Evolutionary conservation across 176 grass and related monocot species (phyloP), one percentile per base, ranked within the genome.

Genomic region (Tillandsia fasciculata): DNA sequence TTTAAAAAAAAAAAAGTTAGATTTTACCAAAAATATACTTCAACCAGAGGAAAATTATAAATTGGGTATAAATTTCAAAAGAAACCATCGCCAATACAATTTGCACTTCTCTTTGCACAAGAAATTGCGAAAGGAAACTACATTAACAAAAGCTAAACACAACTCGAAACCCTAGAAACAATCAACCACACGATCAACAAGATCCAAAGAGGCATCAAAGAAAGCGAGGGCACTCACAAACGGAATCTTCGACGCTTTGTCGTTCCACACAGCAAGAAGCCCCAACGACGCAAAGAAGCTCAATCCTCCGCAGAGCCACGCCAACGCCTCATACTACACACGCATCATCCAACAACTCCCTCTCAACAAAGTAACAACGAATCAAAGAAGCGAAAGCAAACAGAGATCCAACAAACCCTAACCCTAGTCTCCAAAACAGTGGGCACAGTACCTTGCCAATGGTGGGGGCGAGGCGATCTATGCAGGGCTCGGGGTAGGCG

Each of bases 221-320:
- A 18, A 61, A 4, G 7, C 56, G 9, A 77, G 54, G 20, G 8
- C 9, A 88, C 95, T 94, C 57, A 99, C 95, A 77, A 82, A 99
- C 14, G 95, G 95, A 11, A 90, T 78, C 81, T 83, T 94, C 56
- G 95, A 93, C 5, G 95, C 90, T 78, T 94, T 94, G 64, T 99
- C 95, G 8, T 99, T 99, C 80, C 88, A 73, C 52, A 79, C 64
- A 3, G 87, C 84, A 0, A 86, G 70, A 24, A 91, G 3, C 11
- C 95, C 84, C 0, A 99, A 82, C 20, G 67, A 26, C 10, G 80
- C 83, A 65, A 99, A 99, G 82, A 94, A 94, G 14, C 90, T 29
- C 12, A 99, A 71, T 48, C 95, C 95, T 68, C 95, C 95, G 17
- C 90, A 99, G 15, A 90, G 68, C 95, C 95, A 99, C 10, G 87